These are phyloP conservation scores for Xerocomus minutiporus DNA, from an alignment of 1,284 basidiomycete species.

Conservation along the genomic window DNA sequence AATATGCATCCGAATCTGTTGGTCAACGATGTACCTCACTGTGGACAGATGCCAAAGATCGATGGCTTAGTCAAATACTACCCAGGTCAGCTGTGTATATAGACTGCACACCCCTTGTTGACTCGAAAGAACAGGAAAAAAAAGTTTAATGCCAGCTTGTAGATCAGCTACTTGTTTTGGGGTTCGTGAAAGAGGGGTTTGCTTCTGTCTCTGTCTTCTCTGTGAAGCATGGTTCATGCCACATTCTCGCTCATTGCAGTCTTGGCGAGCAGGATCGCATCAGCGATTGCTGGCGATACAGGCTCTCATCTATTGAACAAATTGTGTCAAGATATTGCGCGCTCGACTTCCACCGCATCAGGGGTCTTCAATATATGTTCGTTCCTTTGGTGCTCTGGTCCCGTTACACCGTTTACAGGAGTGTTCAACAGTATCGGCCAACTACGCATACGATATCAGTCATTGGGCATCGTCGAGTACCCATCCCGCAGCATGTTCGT, in stretches of 20 bases:
- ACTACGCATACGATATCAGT: neutral
- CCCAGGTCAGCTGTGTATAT: no score
- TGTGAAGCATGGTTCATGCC: neutral
- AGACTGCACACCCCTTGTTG: no score
- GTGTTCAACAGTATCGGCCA: neutral
- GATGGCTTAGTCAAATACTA: no score
- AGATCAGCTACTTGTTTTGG: no score
- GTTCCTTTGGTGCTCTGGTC: neutral
- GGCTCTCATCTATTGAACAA: neutral
- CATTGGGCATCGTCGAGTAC: conserved; percentile 6
- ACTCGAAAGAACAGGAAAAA: no score
- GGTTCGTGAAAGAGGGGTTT: no score
- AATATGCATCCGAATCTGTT: no score
- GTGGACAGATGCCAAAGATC: no score
- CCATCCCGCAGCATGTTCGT: conserved; percentile 1
- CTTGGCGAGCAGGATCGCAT: neutral
- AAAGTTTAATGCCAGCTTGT: no score
- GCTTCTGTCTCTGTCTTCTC: neutral
- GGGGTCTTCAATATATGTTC: neutral
- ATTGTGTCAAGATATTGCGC: neutral
- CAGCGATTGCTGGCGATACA: neutral
- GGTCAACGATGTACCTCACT: no score
- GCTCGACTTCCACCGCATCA: conserved; percentile 2
- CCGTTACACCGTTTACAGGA: neutral
- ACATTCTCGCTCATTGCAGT: neutral